Conservation (phyloP, 495 filamentous ascomycete genomes). For the Darksidea phi region DNA sequence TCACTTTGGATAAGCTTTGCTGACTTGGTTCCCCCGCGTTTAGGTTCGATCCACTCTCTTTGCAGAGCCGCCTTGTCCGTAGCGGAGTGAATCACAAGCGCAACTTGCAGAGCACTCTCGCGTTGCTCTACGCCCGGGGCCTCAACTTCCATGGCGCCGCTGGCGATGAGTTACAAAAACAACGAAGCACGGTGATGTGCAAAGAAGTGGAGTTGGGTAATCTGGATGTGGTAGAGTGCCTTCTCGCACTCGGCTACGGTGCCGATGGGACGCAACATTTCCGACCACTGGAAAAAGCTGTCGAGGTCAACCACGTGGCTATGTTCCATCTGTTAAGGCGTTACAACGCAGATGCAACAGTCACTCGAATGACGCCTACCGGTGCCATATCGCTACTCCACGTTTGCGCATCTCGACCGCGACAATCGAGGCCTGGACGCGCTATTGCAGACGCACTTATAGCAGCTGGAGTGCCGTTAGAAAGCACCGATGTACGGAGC, state of each 20-base stretch:
- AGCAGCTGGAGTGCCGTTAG: neutral
- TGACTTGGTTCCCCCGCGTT: no score
- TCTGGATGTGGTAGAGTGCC: constrained; percentile 7
- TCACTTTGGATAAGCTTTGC: no score
- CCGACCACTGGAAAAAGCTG: neutral
- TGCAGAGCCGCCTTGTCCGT: constrained; percentile 11
- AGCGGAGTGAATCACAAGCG: constrained; percentile 3
- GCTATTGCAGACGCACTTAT: neutral
- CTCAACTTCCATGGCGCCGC: neutral
- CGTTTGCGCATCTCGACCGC: neutral
- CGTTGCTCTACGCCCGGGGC: neutral
- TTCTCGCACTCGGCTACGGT: constrained; percentile 1
- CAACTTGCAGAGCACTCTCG: neutral
- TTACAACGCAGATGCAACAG: neutral
- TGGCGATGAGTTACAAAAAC: neutral
- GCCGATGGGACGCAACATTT: constrained; percentile 8
- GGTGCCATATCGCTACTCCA: neutral
- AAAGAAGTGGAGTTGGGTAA: constrained; percentile 6
- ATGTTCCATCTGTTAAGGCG: constrained; percentile 3
- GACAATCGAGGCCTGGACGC: neutral
- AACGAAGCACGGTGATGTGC: constrained; percentile 1
- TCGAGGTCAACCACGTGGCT: neutral
- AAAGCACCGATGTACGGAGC: neutral
- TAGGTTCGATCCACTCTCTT: neutral
- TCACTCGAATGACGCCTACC: neutral